Evolutionary conservation across 2,329 filamentous ascomycete genomes (phyloP).

Genomic region (Colletotrichum sp.): DNA sequence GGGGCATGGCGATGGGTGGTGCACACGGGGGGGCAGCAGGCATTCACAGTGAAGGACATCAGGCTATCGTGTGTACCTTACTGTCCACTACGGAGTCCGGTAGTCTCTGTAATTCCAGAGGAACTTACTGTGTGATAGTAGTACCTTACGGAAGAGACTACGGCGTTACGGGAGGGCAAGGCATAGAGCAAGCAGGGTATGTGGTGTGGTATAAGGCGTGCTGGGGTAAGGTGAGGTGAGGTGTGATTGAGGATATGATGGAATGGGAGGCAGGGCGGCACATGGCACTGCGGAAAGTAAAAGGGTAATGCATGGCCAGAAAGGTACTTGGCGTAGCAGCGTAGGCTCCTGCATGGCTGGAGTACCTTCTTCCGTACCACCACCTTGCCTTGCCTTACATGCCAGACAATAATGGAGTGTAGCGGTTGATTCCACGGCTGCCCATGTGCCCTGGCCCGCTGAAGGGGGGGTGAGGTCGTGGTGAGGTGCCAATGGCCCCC

Average conservation of each 20-base stretch:
- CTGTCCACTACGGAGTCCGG: background rate
- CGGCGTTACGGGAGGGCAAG: background rate
- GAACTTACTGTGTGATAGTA: too few relatives aligned
- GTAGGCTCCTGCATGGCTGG: background rate
- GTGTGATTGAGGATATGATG: slow-evolving; percentile 1
- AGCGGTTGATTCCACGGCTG: background rate
- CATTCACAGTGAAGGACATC: background rate
- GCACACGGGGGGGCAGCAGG: background rate
- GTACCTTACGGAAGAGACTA: background rate
- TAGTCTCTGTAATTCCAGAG: background rate
- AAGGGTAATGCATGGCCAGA: background rate
- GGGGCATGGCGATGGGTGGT: background rate
- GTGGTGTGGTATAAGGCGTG: background rate
- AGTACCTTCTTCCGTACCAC: background rate
- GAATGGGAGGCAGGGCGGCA: background rate
- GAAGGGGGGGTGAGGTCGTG: background rate
- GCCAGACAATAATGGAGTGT: background rate
- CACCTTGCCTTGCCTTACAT: background rate
- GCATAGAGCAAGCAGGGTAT: background rate
- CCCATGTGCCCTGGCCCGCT: background rate
- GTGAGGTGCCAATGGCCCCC: background rate
- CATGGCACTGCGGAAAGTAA: slow-evolving; percentile 7
- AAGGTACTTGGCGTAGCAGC: background rate
- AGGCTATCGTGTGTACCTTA: background rate
- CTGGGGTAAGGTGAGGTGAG: background rate